Evolutionary conservation across 225 moss, liverwort and hornwort genomes (phyloP).

Genomic region (Climacium dendroides): DNA sequence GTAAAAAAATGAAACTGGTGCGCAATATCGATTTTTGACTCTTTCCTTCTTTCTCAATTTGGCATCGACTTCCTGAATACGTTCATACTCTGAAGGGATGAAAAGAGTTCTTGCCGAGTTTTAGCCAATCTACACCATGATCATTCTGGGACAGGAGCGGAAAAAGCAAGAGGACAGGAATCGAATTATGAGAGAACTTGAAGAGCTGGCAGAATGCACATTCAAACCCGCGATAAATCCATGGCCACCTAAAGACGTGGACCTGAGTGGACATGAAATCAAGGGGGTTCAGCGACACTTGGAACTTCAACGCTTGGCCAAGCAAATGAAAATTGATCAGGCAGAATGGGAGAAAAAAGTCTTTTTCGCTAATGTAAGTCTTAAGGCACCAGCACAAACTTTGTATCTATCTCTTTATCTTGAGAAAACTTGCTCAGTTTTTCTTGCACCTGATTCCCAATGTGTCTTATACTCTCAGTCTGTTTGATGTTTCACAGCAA

Average conservation of each 20-base stretch:
- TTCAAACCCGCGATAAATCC: slow-evolving; percentile 64
- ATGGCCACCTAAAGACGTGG: slow-evolving; percentile 48
- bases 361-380: slow-evolving; percentile 63
- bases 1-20: slow-evolving; percentile 46
- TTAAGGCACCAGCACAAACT: background rate
- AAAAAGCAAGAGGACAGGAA: slow-evolving; percentile 51
- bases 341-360: slow-evolving; percentile 91
- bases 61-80: background rate
- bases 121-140: background rate
- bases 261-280: slow-evolving; percentile 36
- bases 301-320: slow-evolving; percentile 79
- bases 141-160: slow-evolving; percentile 44
- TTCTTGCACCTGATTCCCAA: background rate
- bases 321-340: slow-evolving; percentile 83
- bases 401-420: background rate
- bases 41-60: background rate
- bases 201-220: slow-evolving; percentile 86
- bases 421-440: background rate
- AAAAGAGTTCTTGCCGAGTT: background rate
- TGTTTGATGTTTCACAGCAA: slow-evolving; percentile 6
- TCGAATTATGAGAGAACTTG: slow-evolving; percentile 54
- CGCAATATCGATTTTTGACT: background rate
- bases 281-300: slow-evolving; percentile 81
- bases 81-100: background rate
- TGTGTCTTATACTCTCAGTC: background rate